phyloP scores from a whole-genome alignment of 371 early-diverging fungal genomes.

The Mortierella sp. region DNA sequence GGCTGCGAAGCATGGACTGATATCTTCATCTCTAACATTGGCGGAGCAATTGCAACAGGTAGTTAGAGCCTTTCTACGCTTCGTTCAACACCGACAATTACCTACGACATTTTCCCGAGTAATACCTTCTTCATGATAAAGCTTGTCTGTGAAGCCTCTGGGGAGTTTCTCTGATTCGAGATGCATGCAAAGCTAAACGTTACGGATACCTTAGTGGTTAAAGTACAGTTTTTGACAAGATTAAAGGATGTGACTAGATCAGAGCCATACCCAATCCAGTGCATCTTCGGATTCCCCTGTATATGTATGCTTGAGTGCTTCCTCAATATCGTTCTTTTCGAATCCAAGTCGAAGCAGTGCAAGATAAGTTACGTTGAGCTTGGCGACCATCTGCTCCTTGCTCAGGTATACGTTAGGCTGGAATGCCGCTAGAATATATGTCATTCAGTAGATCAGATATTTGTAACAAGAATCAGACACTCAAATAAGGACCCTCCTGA shows the following conservation, averaged over 20 bases:
- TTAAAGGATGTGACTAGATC: background rate
- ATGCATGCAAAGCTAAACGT: constrained; percentile 63
- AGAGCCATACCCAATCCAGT: constrained; percentile 67
- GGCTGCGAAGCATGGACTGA: constrained; percentile 29
- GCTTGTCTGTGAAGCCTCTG: constrained; percentile 68
- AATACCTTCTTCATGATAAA: constrained; percentile 66
- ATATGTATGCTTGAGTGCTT: constrained; percentile 61
- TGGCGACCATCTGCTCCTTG: constrained; percentile 60
- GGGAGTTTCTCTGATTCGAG: constrained; percentile 71
- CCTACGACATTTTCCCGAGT: background rate
- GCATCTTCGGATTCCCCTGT: constrained; percentile 63
- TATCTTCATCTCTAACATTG: constrained; percentile 36
- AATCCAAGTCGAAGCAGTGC: constrained; percentile 66
- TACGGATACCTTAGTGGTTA: background rate
- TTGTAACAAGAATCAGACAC: background rate
- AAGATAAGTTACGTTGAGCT: constrained; percentile 66
- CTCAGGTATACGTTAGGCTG: constrained; percentile 32
- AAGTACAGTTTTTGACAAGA: background rate
- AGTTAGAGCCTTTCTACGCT: background rate
- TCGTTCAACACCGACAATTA: background rate
- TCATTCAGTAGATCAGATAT: background rate
- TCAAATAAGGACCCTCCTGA: background rate
- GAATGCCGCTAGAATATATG: constrained; percentile 26
- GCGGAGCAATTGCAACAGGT: background rate
- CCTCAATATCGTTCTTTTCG: constrained; percentile 60